Evolutionary conservation across 495 filamentous ascomycete species (phyloP), one percentile per base, ranked within the genome.

Genomic region (Halenospora varia): DNA sequence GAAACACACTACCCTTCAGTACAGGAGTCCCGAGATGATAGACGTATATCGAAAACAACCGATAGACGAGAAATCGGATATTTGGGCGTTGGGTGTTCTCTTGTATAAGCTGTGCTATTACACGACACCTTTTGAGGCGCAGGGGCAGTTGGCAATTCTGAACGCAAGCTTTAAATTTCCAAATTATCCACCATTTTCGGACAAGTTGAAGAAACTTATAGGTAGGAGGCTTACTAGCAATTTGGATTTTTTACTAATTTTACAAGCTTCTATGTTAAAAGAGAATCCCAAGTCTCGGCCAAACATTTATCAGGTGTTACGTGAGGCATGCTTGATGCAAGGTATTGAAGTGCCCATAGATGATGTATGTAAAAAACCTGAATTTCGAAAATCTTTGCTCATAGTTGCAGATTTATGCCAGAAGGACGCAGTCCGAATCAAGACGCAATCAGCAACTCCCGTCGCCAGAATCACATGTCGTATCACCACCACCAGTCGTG

Each of bases 31-130:
- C 42, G 94, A 98, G 73, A 98, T 98, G 95, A 84, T 98, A 57
- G 94, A 98, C 69, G 94, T 97, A 18, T 97, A 96, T 68, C 78
- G 92, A 62, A 96, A 93, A 73, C 89, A 91, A 59, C 91, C 95
- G 2, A 97, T 98, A 70, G 91, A 98, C 67, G 94, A 98, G 77
- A 98, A 98, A 76, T 96, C 92, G 44, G 94, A 98, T 72, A 96
- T 98, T 18, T 98, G 94, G 94, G 94, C 94, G 0, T 77, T 98
- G 40, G 94, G 94, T 13, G 94, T 98, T 25, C 77, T 98, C 48
- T 76, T 98, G 48, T 98, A 97, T 77, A 98, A 98, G 77, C 80
- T 98, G 53, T 98, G 94, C 75, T 98, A 97, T 75, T 98, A 97
- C 75, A 98, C 95, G 24, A 98, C 94, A 9, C 94, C 94, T 2